These are phyloP conservation scores for Sambucus nigra DNA, from an alignment of 129 eudicot species.

Conservation along the genomic window DNA sequence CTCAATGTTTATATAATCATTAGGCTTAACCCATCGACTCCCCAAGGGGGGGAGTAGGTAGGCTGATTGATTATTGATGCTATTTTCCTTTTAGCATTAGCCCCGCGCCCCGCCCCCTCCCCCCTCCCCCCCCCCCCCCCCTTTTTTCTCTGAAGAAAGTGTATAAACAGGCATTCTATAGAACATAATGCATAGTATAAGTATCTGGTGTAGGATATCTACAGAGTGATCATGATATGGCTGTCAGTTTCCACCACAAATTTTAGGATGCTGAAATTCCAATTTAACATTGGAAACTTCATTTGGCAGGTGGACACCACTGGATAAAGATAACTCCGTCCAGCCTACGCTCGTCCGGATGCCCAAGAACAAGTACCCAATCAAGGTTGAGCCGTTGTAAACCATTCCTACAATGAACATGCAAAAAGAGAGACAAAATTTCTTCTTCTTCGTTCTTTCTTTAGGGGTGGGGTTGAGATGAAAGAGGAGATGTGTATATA, in stretches of 20 bases:
- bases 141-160: no score
- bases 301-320: conserved; percentile 68
- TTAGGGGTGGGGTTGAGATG: not conserved
- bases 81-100: no score
- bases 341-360: conserved; percentile 75
- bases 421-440: not conserved
- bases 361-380: conserved; percentile 77
- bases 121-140: no score
- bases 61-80: no score
- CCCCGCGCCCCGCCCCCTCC: no score
- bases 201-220: not conserved
- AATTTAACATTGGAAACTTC: not conserved
- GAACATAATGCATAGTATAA: no score
- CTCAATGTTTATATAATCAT: no score
- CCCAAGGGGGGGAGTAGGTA: no score
- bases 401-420: not conserved
- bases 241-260: not conserved
- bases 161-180: no score
- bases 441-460: not conserved
- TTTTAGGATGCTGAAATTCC: not conserved
- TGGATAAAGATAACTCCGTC: conserved; percentile 64
- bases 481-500: no score
- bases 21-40: no score
- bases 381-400: conserved; percentile 52
- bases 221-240: not conserved